Evolutionary conservation across 148 eudicot genomes (phyloP).

Genomic region (Vaccinium macrocarpon): DNA sequence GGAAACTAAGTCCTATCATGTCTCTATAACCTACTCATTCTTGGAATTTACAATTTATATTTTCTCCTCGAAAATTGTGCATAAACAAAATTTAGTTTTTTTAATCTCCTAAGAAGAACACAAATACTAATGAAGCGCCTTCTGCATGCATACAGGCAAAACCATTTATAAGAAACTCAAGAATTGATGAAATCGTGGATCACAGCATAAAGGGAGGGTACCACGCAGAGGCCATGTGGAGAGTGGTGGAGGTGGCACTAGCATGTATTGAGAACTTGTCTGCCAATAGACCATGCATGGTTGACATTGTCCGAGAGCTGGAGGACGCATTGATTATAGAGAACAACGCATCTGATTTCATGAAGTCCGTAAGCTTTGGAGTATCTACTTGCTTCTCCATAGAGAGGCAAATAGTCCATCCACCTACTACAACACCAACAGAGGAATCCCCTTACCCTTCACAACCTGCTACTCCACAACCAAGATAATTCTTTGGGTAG

Average conservation of each 20-base stretch:
- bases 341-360: constrained; percentile 52
- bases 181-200: constrained; percentile 52
- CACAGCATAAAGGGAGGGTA: constrained; percentile 53
- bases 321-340: constrained; percentile 62
- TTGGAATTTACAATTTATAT: not conserved
- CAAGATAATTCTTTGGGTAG: constrained; percentile 32
- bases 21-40: not conserved
- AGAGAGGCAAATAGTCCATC: constrained; percentile 40
- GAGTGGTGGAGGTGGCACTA: constrained; percentile 59
- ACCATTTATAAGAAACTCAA: constrained; percentile 43
- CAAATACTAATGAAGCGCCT: not conserved
- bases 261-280: constrained; percentile 53
- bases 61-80: not conserved
- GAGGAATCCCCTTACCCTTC: constrained; percentile 33
- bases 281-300: constrained; percentile 50
- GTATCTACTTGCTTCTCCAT: constrained; percentile 48
- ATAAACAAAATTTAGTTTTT: not conserved
- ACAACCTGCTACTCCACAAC: constrained; percentile 48
- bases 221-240: constrained; percentile 62
- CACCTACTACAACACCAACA: constrained; percentile 29
- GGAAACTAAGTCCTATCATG: not conserved
- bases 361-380: constrained; percentile 53
- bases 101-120: not conserved
- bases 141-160: constrained; percentile 36
- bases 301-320: constrained; percentile 53